A percentile compares a stretch with the other conserved stretches of the same genome.
phyloP scores from a whole-genome alignment of 768 basidiomycete genomes.

The Boletus rex-veris region DNA sequence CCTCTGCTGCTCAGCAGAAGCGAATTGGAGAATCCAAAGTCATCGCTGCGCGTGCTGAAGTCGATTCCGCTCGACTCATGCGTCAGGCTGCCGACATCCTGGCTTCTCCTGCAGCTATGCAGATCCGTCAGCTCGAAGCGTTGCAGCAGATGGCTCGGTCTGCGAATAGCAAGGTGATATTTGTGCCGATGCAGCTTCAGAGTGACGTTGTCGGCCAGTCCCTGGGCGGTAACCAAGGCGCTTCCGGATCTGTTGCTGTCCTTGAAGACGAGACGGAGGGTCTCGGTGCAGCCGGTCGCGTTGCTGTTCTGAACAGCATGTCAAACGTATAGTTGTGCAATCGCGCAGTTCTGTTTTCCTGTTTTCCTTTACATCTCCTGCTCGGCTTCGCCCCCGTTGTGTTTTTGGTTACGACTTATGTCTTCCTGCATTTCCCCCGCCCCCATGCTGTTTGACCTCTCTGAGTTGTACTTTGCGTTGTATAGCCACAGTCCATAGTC shows the following conservation, averaged over 20 bases:
- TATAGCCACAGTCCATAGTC: neutral
- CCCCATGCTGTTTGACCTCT: neutral
- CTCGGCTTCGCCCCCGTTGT: neutral
- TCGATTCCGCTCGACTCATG: constrained; percentile 94
- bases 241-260: constrained; percentile 20
- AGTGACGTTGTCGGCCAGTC: constrained; percentile 62
- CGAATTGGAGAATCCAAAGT: constrained; percentile 95
- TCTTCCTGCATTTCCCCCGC: neutral
- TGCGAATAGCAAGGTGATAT: constrained; percentile 86
- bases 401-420: neutral
- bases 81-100: constrained; percentile 94
- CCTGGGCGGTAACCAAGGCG: constrained; percentile 15
- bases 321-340: constrained; percentile 20
- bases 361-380: neutral
- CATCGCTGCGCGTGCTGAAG: constrained; percentile 93
- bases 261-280: constrained; percentile 26
- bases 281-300: constrained; percentile 25
- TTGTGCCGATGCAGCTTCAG: constrained; percentile 90
- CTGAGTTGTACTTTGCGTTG: constrained; percentile 13
- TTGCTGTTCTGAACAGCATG: constrained; percentile 22
- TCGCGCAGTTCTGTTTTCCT: neutral
- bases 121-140: constrained; percentile 95
- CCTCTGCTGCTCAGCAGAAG: constrained; percentile 95
- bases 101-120: constrained; percentile 95
- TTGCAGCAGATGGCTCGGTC: constrained; percentile 93